phyloP scores from a whole-genome alignment of 2,329 filamentous ascomycete species.

The Apiospora malaysiana region DNA sequence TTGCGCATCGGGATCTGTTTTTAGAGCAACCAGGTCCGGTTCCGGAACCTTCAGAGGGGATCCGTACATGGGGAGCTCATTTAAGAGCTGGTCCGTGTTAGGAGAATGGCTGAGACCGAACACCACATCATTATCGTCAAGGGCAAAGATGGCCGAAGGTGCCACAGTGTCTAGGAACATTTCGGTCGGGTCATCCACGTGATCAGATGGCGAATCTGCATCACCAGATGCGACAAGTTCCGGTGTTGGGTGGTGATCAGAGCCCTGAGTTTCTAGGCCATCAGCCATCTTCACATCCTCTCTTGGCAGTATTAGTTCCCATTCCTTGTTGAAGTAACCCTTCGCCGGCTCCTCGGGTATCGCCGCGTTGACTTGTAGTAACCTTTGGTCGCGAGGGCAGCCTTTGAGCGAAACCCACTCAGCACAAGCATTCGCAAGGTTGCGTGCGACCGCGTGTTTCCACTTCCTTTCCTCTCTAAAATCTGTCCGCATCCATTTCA shows the following conservation, averaged over 20 bases:
- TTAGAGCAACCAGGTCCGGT: constrained; percentile 61
- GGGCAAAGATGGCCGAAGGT: constrained; percentile 81
- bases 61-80: constrained; percentile 82
- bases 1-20: constrained; percentile 69
- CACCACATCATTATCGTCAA: constrained; percentile 82
- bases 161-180: constrained; percentile 55
- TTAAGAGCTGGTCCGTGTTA: constrained; percentile 76
- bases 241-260: constrained; percentile 63
- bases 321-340: not conserved
- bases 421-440: constrained; percentile 81
- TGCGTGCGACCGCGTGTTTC: constrained; percentile 83
- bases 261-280: constrained; percentile 36
- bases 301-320: constrained; percentile 6
- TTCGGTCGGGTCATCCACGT: constrained; percentile 46
- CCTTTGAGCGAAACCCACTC: constrained; percentile 71
- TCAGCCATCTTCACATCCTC: constrained; percentile 41
- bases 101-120: constrained; percentile 79
- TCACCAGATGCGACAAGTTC: constrained; percentile 71
- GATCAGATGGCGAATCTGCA: constrained; percentile 59
- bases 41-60: constrained; percentile 65
- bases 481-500: constrained; percentile 98
- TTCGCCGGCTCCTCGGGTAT: constrained; percentile 49
- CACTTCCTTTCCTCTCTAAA: constrained; percentile 94
- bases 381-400: constrained; percentile 64
- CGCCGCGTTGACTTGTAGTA: constrained; percentile 69